phyloP scores from a whole-genome alignment of 495 filamentous ascomycete species.

The Echria macrotheca region DNA sequence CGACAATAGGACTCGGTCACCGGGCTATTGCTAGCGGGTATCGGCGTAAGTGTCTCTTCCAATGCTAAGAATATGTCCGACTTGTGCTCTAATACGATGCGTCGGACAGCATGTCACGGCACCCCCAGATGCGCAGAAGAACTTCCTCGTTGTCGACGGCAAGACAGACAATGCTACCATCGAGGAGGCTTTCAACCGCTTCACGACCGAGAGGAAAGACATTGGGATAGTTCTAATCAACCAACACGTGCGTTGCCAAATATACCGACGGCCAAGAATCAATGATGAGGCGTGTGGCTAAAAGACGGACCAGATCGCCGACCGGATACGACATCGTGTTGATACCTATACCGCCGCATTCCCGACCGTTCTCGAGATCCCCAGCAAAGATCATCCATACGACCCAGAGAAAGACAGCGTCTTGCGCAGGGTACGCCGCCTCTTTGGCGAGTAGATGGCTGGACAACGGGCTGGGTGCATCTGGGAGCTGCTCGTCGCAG shows the following conservation, averaged over 20 bases:
- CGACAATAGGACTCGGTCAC: conserved; percentile 91
- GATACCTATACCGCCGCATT: conserved; percentile 72
- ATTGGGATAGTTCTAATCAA: conserved; percentile 96
- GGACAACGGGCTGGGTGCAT: not conserved
- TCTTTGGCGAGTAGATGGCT: conserved; percentile 76
- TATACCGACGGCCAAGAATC: not conserved
- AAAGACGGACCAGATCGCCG: conserved; percentile 65
- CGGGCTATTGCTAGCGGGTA: conserved; percentile 85
- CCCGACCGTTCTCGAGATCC: conserved; percentile 82
- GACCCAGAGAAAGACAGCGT: conserved; percentile 99
- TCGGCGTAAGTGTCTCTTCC: conserved; percentile 71
- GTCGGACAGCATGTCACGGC: conserved; percentile 35
- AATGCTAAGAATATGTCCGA: not conserved
- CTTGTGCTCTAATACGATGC: conserved; percentile 2
- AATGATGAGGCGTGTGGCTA: not conserved
- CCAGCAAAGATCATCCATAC: conserved; percentile 98
- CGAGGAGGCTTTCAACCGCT: conserved; percentile 85
- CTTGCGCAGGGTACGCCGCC: conserved; percentile 76
- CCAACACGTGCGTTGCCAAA: conserved; percentile 69
- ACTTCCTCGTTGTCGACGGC: conserved; percentile 91
- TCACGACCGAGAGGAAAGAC: conserved; percentile 84
- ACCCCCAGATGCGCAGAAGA: conserved; percentile 81
- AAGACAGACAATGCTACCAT: conserved; percentile 87
- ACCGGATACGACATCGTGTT: conserved; percentile 79
- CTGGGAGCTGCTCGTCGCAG: not conserved